A percentile compares a stretch with the other conserved stretches of the same genome.
phyloP scores from a whole-genome alignment of 1,139 yeast genomes.

The Starmera stellimalicola region DNA sequence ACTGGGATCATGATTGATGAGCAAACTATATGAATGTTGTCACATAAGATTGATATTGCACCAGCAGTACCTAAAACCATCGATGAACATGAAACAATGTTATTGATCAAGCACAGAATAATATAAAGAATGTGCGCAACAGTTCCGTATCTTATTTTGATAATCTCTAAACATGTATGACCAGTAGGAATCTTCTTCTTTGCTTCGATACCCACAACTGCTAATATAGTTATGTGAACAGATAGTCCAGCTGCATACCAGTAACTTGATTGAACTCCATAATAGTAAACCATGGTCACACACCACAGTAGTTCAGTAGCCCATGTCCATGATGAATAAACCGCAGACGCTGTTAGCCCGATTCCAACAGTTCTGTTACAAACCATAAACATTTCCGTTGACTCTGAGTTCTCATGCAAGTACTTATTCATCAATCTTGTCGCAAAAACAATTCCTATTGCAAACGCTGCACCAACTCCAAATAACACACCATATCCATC shows the following conservation, averaged over 20 bases:
- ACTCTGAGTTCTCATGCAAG: conserved; percentile 37
- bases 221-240: conserved; percentile 30
- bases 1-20: conserved; percentile 35
- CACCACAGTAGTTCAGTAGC: conserved; percentile 38
- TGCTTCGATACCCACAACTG: conserved; percentile 33
- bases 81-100: conserved; percentile 26
- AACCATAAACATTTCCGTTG: conserved; percentile 50
- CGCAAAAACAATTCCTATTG: conserved; percentile 41
- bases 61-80: conserved; percentile 33
- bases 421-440: conserved; percentile 42
- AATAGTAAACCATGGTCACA: conserved; percentile 32
- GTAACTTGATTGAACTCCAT: conserved; percentile 26
- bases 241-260: conserved; percentile 31
- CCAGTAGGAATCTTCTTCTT: conserved; percentile 35
- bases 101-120: conserved; percentile 26
- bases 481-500: conserved; percentile 45
- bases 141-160: conserved; percentile 31
- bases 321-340: conserved; percentile 48
- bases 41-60: conserved; percentile 28
- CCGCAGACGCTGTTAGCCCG: conserved; percentile 39
- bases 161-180: conserved; percentile 34
- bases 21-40: conserved; percentile 31
- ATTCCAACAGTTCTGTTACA: conserved; percentile 43
- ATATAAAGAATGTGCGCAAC: conserved; percentile 25
- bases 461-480: conserved; percentile 43